Percentiles rank a stretch among this genome's conserved stretches.
These are phyloP conservation scores for Xylaria sp. DNA, from an alignment of 495 filamentous ascomycete species.

Conservation along the genomic window DNA sequence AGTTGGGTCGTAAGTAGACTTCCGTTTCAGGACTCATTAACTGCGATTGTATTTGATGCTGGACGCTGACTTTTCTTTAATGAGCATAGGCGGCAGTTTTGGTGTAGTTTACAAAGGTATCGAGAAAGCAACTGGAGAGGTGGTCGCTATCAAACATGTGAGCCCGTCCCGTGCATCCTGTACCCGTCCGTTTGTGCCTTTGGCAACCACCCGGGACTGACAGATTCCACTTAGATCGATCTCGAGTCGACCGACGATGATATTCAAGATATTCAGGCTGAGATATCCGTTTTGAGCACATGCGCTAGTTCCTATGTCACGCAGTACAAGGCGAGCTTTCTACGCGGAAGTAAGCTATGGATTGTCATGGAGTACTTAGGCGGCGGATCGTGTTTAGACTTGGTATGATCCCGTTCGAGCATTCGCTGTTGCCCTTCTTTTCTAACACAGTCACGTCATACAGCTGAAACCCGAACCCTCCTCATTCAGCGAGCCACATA, in stretches of 20 bases:
- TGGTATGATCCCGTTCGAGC: conserved; percentile 62
- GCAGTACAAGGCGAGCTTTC: conserved; percentile 93
- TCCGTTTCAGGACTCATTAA: background rate
- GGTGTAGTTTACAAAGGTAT: conserved; percentile 96
- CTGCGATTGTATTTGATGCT: background rate
- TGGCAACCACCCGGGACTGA: conserved; percentile 28
- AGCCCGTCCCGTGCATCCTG: conserved; percentile 36
- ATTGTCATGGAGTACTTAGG: conserved; percentile 99
- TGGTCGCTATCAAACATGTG: conserved; percentile 92
- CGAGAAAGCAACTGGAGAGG: conserved; percentile 81
- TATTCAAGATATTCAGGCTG: conserved; percentile 96
- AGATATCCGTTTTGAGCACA: conserved; percentile 94
- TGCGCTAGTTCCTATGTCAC: conserved; percentile 93
- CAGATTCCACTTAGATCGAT: conserved; percentile 73
- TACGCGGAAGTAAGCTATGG: conserved; percentile 95
- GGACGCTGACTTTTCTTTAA: conserved; percentile 26
- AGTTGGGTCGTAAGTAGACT: conserved; percentile 79
- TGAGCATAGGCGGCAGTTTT: conserved; percentile 79
- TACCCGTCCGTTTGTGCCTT: background rate
- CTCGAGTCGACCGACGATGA: conserved; percentile 98
- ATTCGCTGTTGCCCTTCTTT: background rate
- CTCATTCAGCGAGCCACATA: conserved; percentile 85
- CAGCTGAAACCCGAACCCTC: conserved; percentile 96
- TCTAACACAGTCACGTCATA: conserved; percentile 37
- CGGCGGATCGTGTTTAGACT: conserved; percentile 89